phyloP scores from a whole-genome alignment of 225 moss, liverwort and hornwort genomes.

The Bryoerythrophyllum caledonicum region DNA sequence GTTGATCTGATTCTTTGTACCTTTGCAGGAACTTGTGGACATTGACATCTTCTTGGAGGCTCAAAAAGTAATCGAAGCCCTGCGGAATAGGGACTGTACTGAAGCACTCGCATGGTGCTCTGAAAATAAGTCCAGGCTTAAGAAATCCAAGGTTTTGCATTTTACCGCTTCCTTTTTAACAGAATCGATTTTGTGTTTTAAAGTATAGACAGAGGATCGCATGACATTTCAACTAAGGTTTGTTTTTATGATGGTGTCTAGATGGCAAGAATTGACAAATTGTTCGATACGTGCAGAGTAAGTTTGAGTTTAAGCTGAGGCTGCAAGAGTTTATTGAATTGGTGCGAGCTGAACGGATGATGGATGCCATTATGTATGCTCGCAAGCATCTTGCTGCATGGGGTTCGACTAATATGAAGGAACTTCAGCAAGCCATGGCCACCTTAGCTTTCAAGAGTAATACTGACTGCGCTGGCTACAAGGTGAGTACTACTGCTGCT shows the following conservation, averaged over 20 bases:
- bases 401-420: slow-evolving; percentile 98
- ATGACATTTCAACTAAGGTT: slow-evolving; percentile 2
- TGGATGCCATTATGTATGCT: slow-evolving; percentile 97
- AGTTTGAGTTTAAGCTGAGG: slow-evolving; percentile 97
- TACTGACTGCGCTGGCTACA: slow-evolving; percentile 97
- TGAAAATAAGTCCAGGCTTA: slow-evolving; percentile 94
- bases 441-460: slow-evolving; percentile 99
- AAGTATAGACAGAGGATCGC: neutral
- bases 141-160: slow-evolving; percentile 77
- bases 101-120: slow-evolving; percentile 97
- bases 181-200: neutral
- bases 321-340: slow-evolving; percentile 99
- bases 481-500: slow-evolving; percentile 39
- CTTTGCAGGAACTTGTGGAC: slow-evolving; percentile 87
- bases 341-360: slow-evolving; percentile 96
- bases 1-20: slow-evolving; percentile 12
- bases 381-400: slow-evolving; percentile 93
- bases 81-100: slow-evolving; percentile 86
- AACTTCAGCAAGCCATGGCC: slow-evolving; percentile 99
- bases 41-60: slow-evolving; percentile 96
- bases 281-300: slow-evolving; percentile 65
- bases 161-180: slow-evolving; percentile 16
- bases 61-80: slow-evolving; percentile 88
- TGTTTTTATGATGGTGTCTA: neutral
- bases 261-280: slow-evolving; percentile 10